Evolutionary conservation across 2,329 filamentous ascomycete species (phyloP), one percentile per base, ranked within the genome.

Genomic region (Cladosporium sp.): DNA sequence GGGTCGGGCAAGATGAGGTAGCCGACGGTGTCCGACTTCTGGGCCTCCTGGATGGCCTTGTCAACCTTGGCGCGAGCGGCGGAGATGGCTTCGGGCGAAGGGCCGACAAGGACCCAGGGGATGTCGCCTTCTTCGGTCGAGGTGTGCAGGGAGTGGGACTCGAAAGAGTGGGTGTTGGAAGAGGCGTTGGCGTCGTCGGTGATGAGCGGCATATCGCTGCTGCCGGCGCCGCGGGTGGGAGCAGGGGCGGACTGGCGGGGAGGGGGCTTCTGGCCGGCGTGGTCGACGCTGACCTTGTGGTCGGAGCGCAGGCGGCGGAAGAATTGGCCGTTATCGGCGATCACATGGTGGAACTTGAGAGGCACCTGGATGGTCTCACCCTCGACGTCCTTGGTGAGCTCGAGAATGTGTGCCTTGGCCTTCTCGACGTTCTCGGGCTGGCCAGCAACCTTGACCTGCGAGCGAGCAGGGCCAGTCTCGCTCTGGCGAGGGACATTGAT

Each of bases 1-100:
- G 94, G 90, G 70, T 99, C 93, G 0, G 93, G 89, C 37, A 99
- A 82, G 63, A 94, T 87, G 35, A 99, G 83, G 73, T 95, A 97
- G 4, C 94, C 94, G 1, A 87, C 91, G 4, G 86, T 84, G 45
- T 80, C 86, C 70, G 82, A 87, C 76, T 86, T 86, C 62, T 81
- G 77, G 3, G 88, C 87, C 68, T 89, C 84, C 61, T 87, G 83
- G 42, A 97, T 81, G 2, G 91, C 89, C 63, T 84, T 80, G 64
- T 86, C 80, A 57, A 97, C 85, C 52, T 83, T 80, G 58, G 87
- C 82, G 74, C 89, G 90, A 49, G 91, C 94, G 77, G 91, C 93
- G 64, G 87, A 82, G 28, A 97, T 81, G 64, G 86, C 89, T 64
- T 96, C 92, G 0, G 86, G 75, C 13, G 68, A 69, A 17, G 83